Base-by-base conservation (phyloP, 2,329 filamentous ascomycete species). In the Xylariaceae sp. region DNA sequence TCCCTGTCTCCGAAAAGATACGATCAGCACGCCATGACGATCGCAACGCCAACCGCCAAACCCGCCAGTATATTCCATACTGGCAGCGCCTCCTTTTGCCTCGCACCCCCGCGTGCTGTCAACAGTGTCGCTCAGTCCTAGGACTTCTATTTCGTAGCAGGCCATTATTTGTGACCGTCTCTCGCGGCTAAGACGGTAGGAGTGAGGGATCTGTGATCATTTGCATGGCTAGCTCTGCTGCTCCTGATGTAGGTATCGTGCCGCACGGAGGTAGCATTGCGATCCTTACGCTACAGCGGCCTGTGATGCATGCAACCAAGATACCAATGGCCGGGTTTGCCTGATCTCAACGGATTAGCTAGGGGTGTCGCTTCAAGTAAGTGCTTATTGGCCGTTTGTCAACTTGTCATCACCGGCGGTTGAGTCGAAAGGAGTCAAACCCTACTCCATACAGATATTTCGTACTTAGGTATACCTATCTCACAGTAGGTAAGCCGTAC, bases 21-120 rank as follows among this genome's bases (percentile, higher is more conserved):
- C 51, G 58, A 56, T 39, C 41, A 34, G 61, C 56, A 61, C 58
- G 61, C 58, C 23, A 61, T 61, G 53, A 55, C 41, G 47, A 63
- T 55, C 58, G 56, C 47, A 34, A 56, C 45, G 45, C 15, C 53
- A 62, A 54, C 53, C 51, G 55, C 39, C 50, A 17, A 55, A 58
- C 35, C 55, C 44, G 53, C 35, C 15, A n/a, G 51, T 35, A 30
- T 45, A 45, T n/a, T 6, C n/a, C 13, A 18, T 23, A 45, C 9
- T 6, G 10, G 10, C 39, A 45, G 11, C 37, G 23, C 23, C 41
- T 47, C n/a, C 34, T 45, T 18, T 30, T 53, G 11, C 23, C 39
- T 37, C 13, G 17, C 50, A 30, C 23, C 23, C 23, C 34, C 10
- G 15, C 13, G 35, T 45, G 18, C 15, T 52, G 50, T 11, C 13